Base-by-base conservation (phyloP, 257 asterid genomes). In the Solanum paucissectum region DNA sequence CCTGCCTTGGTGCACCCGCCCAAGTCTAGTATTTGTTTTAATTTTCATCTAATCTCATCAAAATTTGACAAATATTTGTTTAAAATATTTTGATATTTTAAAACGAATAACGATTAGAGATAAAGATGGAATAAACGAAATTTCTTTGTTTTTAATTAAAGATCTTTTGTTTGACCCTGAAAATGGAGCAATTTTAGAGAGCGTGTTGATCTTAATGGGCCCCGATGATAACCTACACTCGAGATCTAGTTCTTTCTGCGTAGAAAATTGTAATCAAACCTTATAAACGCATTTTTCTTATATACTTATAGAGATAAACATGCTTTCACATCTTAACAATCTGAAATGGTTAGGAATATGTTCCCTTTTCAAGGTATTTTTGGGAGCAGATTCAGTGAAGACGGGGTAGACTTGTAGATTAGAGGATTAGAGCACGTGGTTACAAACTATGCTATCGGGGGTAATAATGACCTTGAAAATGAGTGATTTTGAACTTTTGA, bases 1-100 rank as follows among this genome's bases (percentile, higher is more conserved):
- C 90, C 91, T 74, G 79, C 89, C 90, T 90, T 21, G 81, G 87
- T 86, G 89, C 92, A 25, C 91, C 84, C 87, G 86, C 91, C 77
- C 29, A 73, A 25, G 1, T 29, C 36, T 9, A 9, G 12, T 27
- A 20, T 9, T 21, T 10, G 5, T 7, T 23, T 62, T 8, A 1
- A 49, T 60, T 5, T 23, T 1, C 13, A 21, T 60, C 5, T 23
- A 60, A 2, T 23, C 69, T 9, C 69, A 23, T 23, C 29, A 60
- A 23, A 60, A 60, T 9, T 60, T 60, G 14, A 60, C 2, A 60
- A 60, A 60, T 23, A 21, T 60, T 21, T 58, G 1, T 20, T 58
- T 20, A 20, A 58, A 21, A 3, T 20, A 20, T 20, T 58, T 58
- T 23, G 6, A 60, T 23, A 62, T 23, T 62, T 23, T 9, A n/a